Evolutionary conservation across 768 basidiomycete species (phyloP), one percentile per base, ranked within the genome.

Genomic region (Rubroboletus satanas): DNA sequence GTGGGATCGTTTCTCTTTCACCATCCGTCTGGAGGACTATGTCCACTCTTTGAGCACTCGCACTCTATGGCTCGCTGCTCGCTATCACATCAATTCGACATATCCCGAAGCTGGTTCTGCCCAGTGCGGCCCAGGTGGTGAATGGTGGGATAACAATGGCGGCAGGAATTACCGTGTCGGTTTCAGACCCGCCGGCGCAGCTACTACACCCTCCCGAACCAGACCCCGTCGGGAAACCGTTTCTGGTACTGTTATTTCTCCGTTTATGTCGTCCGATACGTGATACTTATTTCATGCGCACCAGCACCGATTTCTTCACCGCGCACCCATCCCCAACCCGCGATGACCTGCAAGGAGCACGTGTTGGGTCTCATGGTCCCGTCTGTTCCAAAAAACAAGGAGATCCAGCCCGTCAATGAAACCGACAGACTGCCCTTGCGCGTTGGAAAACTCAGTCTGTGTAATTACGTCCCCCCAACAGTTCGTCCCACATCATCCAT

Each of bases 61-160:
- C 31, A 80, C 77, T 2, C 66, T 90, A 50, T 87, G 76, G 77
- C 73, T 90, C 15, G 87, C 82, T 51, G 79, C 79, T 10, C 73
- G 90, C 45, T 85, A 78, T 65, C 62, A 68, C 31, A 63, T 73
- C 47, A 4, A 36, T 18, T 59, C 64, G 1, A 55, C 58, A 18
- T 61, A 59, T 46, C 69, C 62, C 0, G 45, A 33, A 9, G 62
- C 59, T 50, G 57, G 59, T 2, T 59, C 51, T 17, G 32, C 28
- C 10, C n/a, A 65, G 63, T 62, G 72, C 65, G 70, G 78, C 64
- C 65, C 71, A 8, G 81, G 77, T 17, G 81, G 81, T 1, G 95
- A 98, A 74, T 89, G 87, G 79, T 98, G 96, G 96, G 96, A 98
- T 73, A 95, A 93, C 67, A 96, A 96, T 62, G 71, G 61, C 4